Conservation (phyloP, 306 rosid species). For the Trichosanthes truncata region DNA sequence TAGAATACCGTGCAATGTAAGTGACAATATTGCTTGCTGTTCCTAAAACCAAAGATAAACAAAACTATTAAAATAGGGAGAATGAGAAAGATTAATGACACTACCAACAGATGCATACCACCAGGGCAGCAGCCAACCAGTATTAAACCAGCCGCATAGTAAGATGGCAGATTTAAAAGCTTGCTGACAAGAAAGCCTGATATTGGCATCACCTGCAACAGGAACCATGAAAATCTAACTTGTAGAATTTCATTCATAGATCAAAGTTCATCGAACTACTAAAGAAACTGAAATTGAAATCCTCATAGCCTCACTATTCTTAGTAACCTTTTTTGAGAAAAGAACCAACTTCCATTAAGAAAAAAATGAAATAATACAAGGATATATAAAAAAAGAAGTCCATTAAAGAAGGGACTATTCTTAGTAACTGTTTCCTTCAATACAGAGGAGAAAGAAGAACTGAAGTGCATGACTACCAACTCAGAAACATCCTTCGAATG, state of each 20-base stretch:
- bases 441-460: too few species aligned
- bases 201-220: conserved; percentile 79
- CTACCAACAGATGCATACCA: conserved; percentile 32
- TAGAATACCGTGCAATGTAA: conserved; percentile 71
- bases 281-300: background rate
- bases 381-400: too few species aligned
- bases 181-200: conserved; percentile 64
- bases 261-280: background rate
- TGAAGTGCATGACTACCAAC: background rate
- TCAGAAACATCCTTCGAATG: background rate
- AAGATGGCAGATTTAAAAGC: conserved; percentile 62
- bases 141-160: conserved; percentile 85
- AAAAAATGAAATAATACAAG: too few species aligned
- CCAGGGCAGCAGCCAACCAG: conserved; percentile 82
- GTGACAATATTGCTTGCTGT: conserved; percentile 88
- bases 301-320: background rate
- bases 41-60: conserved; percentile 45
- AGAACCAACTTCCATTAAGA: too few species aligned
- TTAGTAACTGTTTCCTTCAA: background rate
- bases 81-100: background rate
- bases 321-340: too few species aligned
- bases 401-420: too few species aligned
- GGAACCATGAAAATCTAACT: background rate
- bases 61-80: background rate
- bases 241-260: background rate